These are phyloP conservation scores for Trapa incisa DNA, from an alignment of 345 rosid genomes.

Conservation along the genomic window DNA sequence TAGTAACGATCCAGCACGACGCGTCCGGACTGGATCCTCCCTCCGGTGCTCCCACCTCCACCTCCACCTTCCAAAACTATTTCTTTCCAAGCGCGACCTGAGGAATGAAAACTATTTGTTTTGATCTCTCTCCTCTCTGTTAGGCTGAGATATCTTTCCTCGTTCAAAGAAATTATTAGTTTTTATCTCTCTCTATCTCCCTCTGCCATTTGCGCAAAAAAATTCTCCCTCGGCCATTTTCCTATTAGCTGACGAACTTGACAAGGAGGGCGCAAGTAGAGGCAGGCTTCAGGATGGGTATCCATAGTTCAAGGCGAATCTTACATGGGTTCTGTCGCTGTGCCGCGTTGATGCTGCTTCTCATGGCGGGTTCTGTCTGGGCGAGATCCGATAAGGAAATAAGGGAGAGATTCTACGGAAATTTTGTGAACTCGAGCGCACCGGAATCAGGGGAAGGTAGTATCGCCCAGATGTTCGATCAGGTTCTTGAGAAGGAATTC, in stretches of 20 bases:
- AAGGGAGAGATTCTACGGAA: constrained; percentile 88
- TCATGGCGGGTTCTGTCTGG: constrained; percentile 13
- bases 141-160: neutral
- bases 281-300: neutral
- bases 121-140: neutral
- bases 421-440: constrained; percentile 53
- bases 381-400: constrained; percentile 82
- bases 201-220: neutral
- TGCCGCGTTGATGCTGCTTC: constrained; percentile 21
- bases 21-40: constrained; percentile 5
- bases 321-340: constrained; percentile 25
- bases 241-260: neutral
- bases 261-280: neutral
- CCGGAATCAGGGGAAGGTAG: constrained; percentile 58
- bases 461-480: constrained; percentile 88
- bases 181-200: neutral
- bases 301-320: constrained; percentile 16
- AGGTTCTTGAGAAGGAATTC: constrained; percentile 89
- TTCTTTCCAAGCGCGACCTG: neutral
- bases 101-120: neutral
- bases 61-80: neutral
- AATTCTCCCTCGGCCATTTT: neutral
- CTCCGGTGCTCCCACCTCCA: neutral
- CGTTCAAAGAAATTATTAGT: neutral
- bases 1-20: neutral